Evolutionary conservation across 768 basidiomycete species (phyloP).

Genomic region (Ramaria rubella): DNA sequence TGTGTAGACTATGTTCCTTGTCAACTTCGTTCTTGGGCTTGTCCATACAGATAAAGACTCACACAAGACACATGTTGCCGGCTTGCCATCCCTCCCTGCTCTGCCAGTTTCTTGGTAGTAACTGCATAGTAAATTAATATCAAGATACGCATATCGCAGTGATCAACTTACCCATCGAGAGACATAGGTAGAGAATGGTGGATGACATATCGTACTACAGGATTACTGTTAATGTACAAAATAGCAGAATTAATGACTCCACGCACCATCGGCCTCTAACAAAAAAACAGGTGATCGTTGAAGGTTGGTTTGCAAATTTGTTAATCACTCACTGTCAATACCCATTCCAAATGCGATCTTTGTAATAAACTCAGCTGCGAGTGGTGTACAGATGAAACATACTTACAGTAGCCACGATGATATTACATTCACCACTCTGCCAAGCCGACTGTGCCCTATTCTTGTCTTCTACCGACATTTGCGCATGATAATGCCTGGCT

Average conservation of each 20-base stretch:
- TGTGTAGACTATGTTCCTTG: slow-evolving; percentile 48
- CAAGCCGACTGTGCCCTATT: slow-evolving; percentile 59
- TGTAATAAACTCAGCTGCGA: slow-evolving; percentile 2
- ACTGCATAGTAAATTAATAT: slow-evolving; percentile 30
- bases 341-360: slow-evolving; percentile 98
- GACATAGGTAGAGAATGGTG: slow-evolving; percentile 79
- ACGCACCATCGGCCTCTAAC: slow-evolving; percentile 21
- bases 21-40: background rate
- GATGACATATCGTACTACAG: slow-evolving; percentile 82
- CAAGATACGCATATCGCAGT: background rate
- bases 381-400: background rate
- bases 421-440: slow-evolving; percentile 61
- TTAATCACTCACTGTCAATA: slow-evolving; percentile 55
- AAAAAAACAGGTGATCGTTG: background rate
- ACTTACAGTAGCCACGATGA: slow-evolving; percentile 90
- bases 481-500: slow-evolving; percentile 84
- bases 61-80: slow-evolving; percentile 87
- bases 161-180: slow-evolving; percentile 61
- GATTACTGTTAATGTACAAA: background rate
- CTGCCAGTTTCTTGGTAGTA: slow-evolving; percentile 97
- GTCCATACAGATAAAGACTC: slow-evolving; percentile 22
- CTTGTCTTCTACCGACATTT: slow-evolving; percentile 58
- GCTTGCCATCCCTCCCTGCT: slow-evolving; percentile 84
- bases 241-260: background rate
- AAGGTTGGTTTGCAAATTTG: background rate